Conservation (phyloP, 2,329 filamentous ascomycete genomes). For the Myrmaecium sp. region DNA sequence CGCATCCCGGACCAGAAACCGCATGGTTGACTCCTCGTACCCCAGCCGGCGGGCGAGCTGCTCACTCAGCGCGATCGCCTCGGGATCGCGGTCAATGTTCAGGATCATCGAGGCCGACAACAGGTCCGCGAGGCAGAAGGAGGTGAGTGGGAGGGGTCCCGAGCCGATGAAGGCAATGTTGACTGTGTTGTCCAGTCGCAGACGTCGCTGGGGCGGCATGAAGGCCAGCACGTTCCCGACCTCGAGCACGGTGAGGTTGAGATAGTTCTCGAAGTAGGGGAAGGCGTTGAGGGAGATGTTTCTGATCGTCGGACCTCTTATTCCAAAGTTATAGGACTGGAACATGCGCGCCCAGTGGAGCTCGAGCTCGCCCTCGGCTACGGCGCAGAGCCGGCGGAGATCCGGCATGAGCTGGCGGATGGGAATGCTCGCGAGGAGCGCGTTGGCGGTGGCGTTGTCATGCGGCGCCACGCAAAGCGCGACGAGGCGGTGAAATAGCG, state of each 20-base stretch:
- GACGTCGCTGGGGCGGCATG: slow-evolving; percentile 5
- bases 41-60: slow-evolving; percentile 18
- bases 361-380: slow-evolving; percentile 30
- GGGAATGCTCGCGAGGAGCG: slow-evolving; percentile 15
- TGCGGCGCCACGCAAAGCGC: slow-evolving; percentile 16
- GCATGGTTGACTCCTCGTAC: slow-evolving; percentile 15
- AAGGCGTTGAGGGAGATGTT: slow-evolving; percentile 21
- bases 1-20: slow-evolving; percentile 22
- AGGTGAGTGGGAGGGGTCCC: slow-evolving; percentile 33
- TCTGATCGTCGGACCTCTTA: slow-evolving; percentile 4
- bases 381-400: slow-evolving; percentile 26
- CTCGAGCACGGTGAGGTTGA: slow-evolving; percentile 31
- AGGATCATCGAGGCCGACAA: slow-evolving; percentile 17
- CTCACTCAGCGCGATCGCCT: slow-evolving; percentile 18
- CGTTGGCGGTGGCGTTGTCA: slow-evolving; percentile 8
- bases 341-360: slow-evolving; percentile 26
- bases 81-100: slow-evolving; percentile 26
- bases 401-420: slow-evolving; percentile 18
- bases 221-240: slow-evolving; percentile 24
- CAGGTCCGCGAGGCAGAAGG: slow-evolving; percentile 25
- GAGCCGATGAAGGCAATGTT: slow-evolving; percentile 33
- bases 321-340: slow-evolving; percentile 2
- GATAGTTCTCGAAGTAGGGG: slow-evolving; percentile 34
- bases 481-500: slow-evolving; percentile 21
- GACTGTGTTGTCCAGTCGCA: slow-evolving; percentile 8